Conservation (phyloP, 441 rosid genomes). For the Manihot esculenta region DNA sequence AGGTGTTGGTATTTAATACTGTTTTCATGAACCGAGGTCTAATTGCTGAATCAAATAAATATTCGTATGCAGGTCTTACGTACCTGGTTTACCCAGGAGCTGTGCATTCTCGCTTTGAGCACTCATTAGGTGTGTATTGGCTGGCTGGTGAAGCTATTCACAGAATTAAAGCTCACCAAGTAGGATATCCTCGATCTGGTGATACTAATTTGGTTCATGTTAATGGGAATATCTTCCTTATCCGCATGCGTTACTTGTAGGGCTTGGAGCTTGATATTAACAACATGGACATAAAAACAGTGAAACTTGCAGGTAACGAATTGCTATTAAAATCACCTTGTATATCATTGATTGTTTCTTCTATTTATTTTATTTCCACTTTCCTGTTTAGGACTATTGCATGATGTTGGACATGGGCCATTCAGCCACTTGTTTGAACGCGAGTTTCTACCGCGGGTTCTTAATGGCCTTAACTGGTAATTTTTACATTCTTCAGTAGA, state of each 20-base stretch:
- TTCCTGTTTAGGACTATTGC: constrained; percentile 54
- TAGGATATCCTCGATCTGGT: constrained; percentile 26
- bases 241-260: constrained; percentile 31
- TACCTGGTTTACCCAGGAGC: constrained; percentile 76
- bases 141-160: constrained; percentile 58
- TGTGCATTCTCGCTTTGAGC: constrained; percentile 78
- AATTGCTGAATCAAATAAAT: neutral
- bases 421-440: constrained; percentile 74
- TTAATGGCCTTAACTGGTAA: constrained; percentile 46
- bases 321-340: neutral
- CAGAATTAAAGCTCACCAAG: constrained; percentile 49
- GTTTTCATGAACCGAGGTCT: neutral
- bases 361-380: constrained; percentile 9
- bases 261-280: constrained; percentile 57
- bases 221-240: constrained; percentile 20
- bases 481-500: constrained; percentile 4
- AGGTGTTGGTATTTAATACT: neutral
- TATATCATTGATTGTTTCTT: neutral
- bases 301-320: constrained; percentile 67
- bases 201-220: constrained; percentile 14
- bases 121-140: constrained; percentile 68
- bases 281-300: constrained; percentile 44
- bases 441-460: constrained; percentile 52
- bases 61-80: constrained; percentile 42
- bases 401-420: constrained; percentile 87